Conservation (phyloP, 2,329 filamentous ascomycete species). For the Lojkania enalia region DNA sequence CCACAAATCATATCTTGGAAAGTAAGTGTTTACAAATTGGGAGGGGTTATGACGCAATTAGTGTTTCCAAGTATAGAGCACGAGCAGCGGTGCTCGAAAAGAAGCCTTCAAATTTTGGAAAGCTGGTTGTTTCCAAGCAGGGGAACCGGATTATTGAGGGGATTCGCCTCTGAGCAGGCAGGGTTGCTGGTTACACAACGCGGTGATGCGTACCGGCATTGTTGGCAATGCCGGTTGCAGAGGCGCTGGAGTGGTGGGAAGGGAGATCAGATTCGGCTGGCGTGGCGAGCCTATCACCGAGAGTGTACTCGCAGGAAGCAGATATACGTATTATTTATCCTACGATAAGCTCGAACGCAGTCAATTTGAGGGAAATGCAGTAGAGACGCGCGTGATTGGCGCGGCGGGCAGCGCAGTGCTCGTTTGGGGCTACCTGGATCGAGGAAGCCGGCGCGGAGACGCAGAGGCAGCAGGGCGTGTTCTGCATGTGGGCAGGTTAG, state of each 20-base stretch:
- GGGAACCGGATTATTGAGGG: too few relatives aligned
- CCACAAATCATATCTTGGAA: too few relatives aligned
- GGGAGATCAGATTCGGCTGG: background rate
- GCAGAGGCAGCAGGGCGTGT: slow-evolving; percentile 1
- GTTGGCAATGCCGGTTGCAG: background rate
- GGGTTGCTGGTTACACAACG: too few relatives aligned
- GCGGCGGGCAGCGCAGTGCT: background rate
- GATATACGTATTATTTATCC: background rate
- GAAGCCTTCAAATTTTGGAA: too few relatives aligned
- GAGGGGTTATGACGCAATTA: too few relatives aligned
- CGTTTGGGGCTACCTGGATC: slow-evolving; percentile 7
- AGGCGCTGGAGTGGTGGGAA: background rate
- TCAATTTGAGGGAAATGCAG: slow-evolving; percentile 1
- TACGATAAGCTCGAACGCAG: slow-evolving; percentile 7
- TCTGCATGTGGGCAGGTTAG: background rate
- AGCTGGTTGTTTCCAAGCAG: too few relatives aligned
- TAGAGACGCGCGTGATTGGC: slow-evolving; percentile 3
- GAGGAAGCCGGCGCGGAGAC: slow-evolving; percentile 10
- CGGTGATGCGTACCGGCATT: too few relatives aligned
- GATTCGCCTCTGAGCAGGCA: too few relatives aligned
- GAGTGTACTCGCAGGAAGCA: slow-evolving; percentile 1
- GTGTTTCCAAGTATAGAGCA: too few relatives aligned
- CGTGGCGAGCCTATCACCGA: background rate
- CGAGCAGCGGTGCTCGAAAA: too few relatives aligned
- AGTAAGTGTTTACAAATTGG: too few relatives aligned